phyloP scores from a whole-genome alignment of 2,329 filamentous ascomycete genomes.

The Trichoderma atroviride region DNA sequence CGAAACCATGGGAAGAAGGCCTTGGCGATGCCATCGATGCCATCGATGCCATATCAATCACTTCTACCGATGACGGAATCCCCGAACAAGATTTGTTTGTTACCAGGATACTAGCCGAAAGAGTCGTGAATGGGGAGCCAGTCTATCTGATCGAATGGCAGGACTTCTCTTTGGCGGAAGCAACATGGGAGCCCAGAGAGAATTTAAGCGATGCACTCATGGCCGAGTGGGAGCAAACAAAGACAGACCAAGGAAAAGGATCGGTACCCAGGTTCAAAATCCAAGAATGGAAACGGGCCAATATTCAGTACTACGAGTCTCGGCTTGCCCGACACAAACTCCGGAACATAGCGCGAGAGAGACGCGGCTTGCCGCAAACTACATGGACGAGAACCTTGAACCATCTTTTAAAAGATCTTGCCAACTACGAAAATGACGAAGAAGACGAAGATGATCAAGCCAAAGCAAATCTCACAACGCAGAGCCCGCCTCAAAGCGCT shows the following conservation, averaged over 20 bases:
- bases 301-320: slow-evolving; percentile 32
- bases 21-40: slow-evolving; percentile 31
- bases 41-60: slow-evolving; percentile 37
- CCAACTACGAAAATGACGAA: background rate
- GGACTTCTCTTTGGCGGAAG: slow-evolving; percentile 40
- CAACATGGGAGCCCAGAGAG: slow-evolving; percentile 54
- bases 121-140: slow-evolving; percentile 32
- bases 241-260: slow-evolving; percentile 38
- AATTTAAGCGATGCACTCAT: slow-evolving; percentile 47
- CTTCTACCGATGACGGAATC: slow-evolving; percentile 43
- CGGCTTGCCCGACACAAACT: slow-evolving; percentile 45
- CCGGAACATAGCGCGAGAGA: slow-evolving; percentile 49
- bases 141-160: slow-evolving; percentile 46
- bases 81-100: slow-evolving; percentile 53
- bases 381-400: slow-evolving; percentile 29
- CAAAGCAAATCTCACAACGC: background rate
- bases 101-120: slow-evolving; percentile 55
- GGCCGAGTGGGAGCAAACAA: slow-evolving; percentile 48
- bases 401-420: slow-evolving; percentile 30
- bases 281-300: slow-evolving; percentile 42
- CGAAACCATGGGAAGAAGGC: background rate
- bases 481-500: background rate
- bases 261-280: slow-evolving; percentile 44
- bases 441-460: background rate
- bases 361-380: slow-evolving; percentile 40